A percentile compares a stretch with the other conserved stretches of the same genome.
Conservation (phyloP, 2,329 filamentous ascomycete genomes). For the Bipolaris bicolor region DNA sequence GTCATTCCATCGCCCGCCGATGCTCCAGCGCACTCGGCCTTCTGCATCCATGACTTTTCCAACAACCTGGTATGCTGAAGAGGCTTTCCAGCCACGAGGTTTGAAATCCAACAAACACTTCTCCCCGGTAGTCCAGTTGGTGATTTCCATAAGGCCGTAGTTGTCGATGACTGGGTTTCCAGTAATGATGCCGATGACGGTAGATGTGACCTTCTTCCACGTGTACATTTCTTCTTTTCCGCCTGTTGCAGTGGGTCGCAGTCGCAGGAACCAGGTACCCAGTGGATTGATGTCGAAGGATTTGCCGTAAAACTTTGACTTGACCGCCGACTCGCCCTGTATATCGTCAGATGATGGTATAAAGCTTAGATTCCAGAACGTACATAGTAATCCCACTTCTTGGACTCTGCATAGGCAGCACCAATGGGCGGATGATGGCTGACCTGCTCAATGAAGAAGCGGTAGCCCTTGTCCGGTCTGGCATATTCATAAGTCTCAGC, state of each 20-base stretch:
- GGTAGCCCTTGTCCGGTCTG: conserved; percentile 93
- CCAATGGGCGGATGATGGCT: conserved; percentile 96
- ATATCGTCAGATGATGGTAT: conserved; percentile 21
- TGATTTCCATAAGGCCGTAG: conserved; percentile 95
- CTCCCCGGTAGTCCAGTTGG: conserved; percentile 95
- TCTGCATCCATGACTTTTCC: conserved; percentile 82
- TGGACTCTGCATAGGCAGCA: conserved; percentile 88
- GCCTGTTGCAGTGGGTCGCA: conserved; percentile 74
- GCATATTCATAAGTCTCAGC: conserved; percentile 98
- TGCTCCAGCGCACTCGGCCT: conserved; percentile 83
- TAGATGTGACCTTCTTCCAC: conserved; percentile 98
- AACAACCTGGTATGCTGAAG: conserved; percentile 84
- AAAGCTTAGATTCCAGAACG: conserved; percentile 26
- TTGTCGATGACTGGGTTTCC: conserved; percentile 97
- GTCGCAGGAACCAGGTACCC: conserved; percentile 92
- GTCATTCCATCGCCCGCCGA: conserved; percentile 96
- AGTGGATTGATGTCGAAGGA: conserved; percentile 97
- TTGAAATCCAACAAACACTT: conserved; percentile 92
- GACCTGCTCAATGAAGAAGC: conserved; percentile 98
- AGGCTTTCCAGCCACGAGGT: conserved; percentile 91
- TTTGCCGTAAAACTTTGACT: conserved; percentile 96
- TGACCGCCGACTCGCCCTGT: conserved; percentile 88
- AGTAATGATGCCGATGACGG: conserved; percentile 97
- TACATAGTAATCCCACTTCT: conserved; percentile 91
- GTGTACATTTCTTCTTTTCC: conserved; percentile 83